Evolutionary conservation across 345 rosid species (phyloP).

Genomic region (Cardamine chenopodiifolia): DNA sequence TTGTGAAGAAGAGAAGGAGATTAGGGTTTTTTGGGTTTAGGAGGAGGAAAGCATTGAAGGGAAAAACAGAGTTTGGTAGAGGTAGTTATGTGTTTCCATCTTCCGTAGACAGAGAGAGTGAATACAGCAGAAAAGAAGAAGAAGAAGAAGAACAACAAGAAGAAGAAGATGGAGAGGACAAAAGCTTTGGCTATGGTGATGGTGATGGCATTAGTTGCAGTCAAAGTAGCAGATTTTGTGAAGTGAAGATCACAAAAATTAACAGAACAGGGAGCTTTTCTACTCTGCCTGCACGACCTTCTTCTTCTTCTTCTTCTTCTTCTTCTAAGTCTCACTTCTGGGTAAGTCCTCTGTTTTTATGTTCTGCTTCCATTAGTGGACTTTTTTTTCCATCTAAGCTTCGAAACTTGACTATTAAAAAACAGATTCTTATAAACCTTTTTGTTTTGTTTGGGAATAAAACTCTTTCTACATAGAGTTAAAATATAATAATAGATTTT

Average conservation of each 20-base stretch:
- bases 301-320: constrained; percentile 43
- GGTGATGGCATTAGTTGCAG: constrained; percentile 30
- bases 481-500: not conserved
- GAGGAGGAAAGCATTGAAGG: constrained; percentile 43
- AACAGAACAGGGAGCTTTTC: constrained; percentile 57
- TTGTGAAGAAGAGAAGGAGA: constrained; percentile 45
- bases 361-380: not conserved
- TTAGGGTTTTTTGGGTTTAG: constrained; percentile 54
- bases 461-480: not conserved
- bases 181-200: constrained; percentile 23
- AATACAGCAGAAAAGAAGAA: constrained; percentile 16
- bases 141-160: constrained; percentile 17
- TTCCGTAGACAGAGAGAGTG: constrained; percentile 47
- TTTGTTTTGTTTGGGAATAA: too few species aligned
- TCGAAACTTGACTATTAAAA: too few species aligned
- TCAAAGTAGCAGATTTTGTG: constrained; percentile 42
- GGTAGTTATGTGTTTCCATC: constrained; percentile 72
- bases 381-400: not conserved
- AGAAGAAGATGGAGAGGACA: constrained; percentile 21
- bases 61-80: constrained; percentile 56
- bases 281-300: constrained; percentile 22
- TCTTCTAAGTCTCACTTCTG: constrained; percentile 58
- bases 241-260: constrained; percentile 42
- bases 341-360: constrained; percentile 53
- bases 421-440: too few species aligned